A percentile compares a stretch with the other conserved stretches of the same genome.
Conservation (phyloP, 257 asterid genomes). For the Scutellaria barbata region DNA sequence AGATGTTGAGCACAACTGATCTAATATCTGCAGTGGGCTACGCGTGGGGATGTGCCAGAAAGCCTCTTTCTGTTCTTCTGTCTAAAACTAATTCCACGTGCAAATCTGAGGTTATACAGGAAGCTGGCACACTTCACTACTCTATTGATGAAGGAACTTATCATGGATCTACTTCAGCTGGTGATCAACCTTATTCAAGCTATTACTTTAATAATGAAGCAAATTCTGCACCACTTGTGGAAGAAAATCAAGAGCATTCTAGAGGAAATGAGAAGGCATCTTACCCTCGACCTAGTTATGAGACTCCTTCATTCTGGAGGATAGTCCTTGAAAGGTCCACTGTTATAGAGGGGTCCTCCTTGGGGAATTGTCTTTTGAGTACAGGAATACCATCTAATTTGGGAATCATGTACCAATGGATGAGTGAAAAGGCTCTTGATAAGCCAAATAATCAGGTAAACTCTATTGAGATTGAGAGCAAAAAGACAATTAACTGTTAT, state of each 20-base stretch:
- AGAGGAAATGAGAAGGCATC: conserved; percentile 39
- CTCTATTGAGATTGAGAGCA: conserved; percentile 37
- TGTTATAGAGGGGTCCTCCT: conserved; percentile 33
- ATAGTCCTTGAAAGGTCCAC: conserved; percentile 40
- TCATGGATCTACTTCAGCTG: conserved; percentile 37
- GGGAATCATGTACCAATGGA: conserved; percentile 56
- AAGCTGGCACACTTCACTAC: conserved; percentile 41
- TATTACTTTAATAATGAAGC: conserved; percentile 37
- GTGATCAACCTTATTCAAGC: conserved; percentile 39
- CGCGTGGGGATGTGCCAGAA: conserved; percentile 60
- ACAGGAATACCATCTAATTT: conserved; percentile 39
- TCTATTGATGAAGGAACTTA: conserved; percentile 38
- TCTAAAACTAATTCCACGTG: conserved; percentile 44
- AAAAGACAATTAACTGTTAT: conserved; percentile 31
- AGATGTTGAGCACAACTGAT: conserved; percentile 65
- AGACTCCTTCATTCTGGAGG: conserved; percentile 45
- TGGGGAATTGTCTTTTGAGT: conserved; percentile 34
- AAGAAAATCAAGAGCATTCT: conserved; percentile 43
- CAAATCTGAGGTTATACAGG: conserved; percentile 38
- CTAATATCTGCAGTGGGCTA: conserved; percentile 68
- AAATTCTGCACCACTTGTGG: conserved; percentile 36
- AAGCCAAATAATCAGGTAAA: conserved; percentile 38
- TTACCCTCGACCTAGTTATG: conserved; percentile 42
- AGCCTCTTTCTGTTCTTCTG: conserved; percentile 62
- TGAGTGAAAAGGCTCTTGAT: conserved; percentile 45